Percentiles rank a stretch among this genome's conserved stretches.
phyloP scores from a whole-genome alignment of 2,329 filamentous ascomycete genomes.

The Epichloe gansuensis region DNA sequence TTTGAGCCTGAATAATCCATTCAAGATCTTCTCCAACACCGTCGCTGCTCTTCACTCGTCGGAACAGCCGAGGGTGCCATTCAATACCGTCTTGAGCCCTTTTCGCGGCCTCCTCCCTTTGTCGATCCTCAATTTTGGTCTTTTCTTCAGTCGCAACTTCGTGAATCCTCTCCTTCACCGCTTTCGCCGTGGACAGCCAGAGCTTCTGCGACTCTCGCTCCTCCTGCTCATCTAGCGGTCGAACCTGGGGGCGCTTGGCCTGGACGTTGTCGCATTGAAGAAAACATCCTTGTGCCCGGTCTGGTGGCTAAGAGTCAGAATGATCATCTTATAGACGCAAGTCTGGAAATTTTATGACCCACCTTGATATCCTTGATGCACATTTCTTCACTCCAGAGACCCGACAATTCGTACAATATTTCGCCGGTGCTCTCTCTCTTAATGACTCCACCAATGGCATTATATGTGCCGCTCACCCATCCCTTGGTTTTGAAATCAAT shows the following conservation, averaged over 20 bases:
- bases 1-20: slow-evolving; percentile 81
- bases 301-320: slow-evolving; percentile 30
- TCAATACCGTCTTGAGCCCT: slow-evolving; percentile 68
- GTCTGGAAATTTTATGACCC: slow-evolving; percentile 17
- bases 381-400: slow-evolving; percentile 93
- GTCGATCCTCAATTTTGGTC: slow-evolving; percentile 86
- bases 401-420: slow-evolving; percentile 79
- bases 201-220: slow-evolving; percentile 82
- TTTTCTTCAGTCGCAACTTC: slow-evolving; percentile 88
- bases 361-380: slow-evolving; percentile 72
- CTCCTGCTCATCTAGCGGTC: slow-evolving; percentile 75
- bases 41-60: slow-evolving; percentile 60
- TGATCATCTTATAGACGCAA: background rate
- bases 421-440: slow-evolving; percentile 82
- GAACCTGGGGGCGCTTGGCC: slow-evolving; percentile 57
- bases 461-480: slow-evolving; percentile 92
- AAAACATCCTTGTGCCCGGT: slow-evolving; percentile 82
- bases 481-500: slow-evolving; percentile 98
- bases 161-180: slow-evolving; percentile 77
- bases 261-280: slow-evolving; percentile 74
- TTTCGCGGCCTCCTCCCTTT: slow-evolving; percentile 76
- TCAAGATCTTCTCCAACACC: slow-evolving; percentile 83
- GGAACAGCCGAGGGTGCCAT: slow-evolving; percentile 82
- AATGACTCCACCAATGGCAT: slow-evolving; percentile 85
- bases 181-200: slow-evolving; percentile 71